These are phyloP conservation scores for Yarrowia phangngaensis DNA, from an alignment of 805 yeast genomes.

Conservation along the genomic window DNA sequence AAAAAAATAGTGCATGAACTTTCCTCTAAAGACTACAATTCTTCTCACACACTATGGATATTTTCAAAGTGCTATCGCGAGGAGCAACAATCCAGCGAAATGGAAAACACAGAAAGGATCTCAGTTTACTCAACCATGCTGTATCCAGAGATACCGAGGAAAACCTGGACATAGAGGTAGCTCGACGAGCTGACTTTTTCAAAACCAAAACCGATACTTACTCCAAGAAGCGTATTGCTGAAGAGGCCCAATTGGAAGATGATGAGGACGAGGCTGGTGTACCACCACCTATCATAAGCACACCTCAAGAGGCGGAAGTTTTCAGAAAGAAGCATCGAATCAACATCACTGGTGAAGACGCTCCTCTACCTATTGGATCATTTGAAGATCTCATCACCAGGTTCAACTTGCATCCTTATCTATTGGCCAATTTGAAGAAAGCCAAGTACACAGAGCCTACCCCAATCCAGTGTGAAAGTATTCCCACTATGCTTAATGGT, in stretches of 20 bases:
- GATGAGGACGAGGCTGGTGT: slow-evolving; percentile 30
- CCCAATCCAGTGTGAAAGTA: slow-evolving; percentile 85
- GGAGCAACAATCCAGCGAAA: slow-evolving; percentile 76
- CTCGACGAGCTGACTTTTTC: slow-evolving; percentile 80
- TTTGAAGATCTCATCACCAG: slow-evolving; percentile 74
- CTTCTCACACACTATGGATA: slow-evolving; percentile 65
- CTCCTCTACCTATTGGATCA: slow-evolving; percentile 87
- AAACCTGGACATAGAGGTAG: slow-evolving; percentile 50
- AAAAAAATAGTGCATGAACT: slow-evolving; percentile 12
- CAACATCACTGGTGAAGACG: slow-evolving; percentile 76
- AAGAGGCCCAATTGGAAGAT: slow-evolving; percentile 27
- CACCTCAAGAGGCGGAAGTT: slow-evolving; percentile 54
- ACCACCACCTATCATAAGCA: slow-evolving; percentile 47
- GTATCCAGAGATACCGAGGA: slow-evolving; percentile 41
- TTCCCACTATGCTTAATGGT: slow-evolving; percentile 65
- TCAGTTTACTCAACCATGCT: slow-evolving; percentile 33
- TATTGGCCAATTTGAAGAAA: slow-evolving; percentile 60
- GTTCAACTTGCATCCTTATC: slow-evolving; percentile 56
- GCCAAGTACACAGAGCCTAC: slow-evolving; percentile 83
- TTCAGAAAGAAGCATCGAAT: slow-evolving; percentile 59
- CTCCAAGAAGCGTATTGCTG: slow-evolving; percentile 35
- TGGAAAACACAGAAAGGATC: slow-evolving; percentile 43
- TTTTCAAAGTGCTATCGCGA: slow-evolving; percentile 75
- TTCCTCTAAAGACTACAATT: neutral
- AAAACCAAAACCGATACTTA: slow-evolving; percentile 47